Evolutionary conservation across 108 stramenopile genomes (phyloP).

Genomic region (Discostella stelligeroides): DNA sequence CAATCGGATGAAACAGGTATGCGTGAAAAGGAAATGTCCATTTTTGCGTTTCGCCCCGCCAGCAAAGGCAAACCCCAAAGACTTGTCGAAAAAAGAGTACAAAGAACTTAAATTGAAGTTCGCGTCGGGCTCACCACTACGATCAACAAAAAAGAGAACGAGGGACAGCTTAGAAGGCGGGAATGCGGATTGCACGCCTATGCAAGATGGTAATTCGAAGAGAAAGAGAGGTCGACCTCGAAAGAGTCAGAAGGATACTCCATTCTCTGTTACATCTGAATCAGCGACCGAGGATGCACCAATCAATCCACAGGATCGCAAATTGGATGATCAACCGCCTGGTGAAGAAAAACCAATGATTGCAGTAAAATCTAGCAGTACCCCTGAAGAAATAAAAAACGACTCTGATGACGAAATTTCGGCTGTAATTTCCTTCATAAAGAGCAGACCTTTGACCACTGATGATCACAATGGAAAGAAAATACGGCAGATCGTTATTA

Average conservation of each 20-base stretch:
- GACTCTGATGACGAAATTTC: background rate
- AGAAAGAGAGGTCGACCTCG: background rate
- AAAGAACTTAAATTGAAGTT: slow-evolving; percentile 27
- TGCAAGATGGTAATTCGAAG: background rate
- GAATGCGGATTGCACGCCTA: background rate
- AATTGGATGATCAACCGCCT: no score
- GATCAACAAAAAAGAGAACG: slow-evolving; percentile 12
- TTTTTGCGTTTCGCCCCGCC: slow-evolving; percentile 46
- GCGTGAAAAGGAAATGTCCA: slow-evolving; percentile 32
- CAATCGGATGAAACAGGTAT: slow-evolving; percentile 28
- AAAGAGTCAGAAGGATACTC: slow-evolving; percentile 5
- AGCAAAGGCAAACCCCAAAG: slow-evolving; percentile 25
- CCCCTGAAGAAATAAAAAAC: background rate
- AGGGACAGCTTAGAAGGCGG: background rate
- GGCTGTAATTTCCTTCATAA: background rate
- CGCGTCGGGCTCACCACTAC: background rate
- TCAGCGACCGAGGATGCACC: background rate
- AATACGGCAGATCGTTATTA: slow-evolving; percentile 20
- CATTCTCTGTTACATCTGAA: background rate
- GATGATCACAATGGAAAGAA: slow-evolving; percentile 26
- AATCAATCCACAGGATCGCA: background rate
- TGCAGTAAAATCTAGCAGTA: background rate
- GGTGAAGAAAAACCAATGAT: no score
- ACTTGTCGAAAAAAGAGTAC: background rate
- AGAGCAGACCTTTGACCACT: slow-evolving; percentile 8